These are phyloP conservation scores for Nothophytophthora sp. DNA, from an alignment of 352 stramenopile genomes.

Conservation along the genomic window DNA sequence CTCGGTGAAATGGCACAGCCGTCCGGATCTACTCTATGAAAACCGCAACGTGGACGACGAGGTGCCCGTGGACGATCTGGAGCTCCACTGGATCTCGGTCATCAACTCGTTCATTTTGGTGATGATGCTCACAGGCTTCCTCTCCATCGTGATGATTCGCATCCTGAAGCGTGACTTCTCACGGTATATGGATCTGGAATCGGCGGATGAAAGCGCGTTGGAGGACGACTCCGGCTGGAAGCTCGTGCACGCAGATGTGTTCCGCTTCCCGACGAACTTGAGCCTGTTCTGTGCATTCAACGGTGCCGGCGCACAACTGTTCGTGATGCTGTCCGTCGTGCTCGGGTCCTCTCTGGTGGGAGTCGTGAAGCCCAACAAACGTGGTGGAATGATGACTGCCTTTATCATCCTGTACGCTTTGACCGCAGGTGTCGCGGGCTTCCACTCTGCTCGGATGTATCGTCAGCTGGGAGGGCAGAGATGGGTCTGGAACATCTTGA, in stretches of 20 bases:
- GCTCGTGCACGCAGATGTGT: slow-evolving; percentile 96
- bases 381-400: slow-evolving; percentile 92
- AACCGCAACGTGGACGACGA: slow-evolving; percentile 86
- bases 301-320: slow-evolving; percentile 94
- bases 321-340: slow-evolving; percentile 92
- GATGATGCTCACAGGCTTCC: slow-evolving; percentile 95
- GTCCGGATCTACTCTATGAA: slow-evolving; percentile 86
- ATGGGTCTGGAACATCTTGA: slow-evolving; percentile 96
- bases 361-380: slow-evolving; percentile 93
- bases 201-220: slow-evolving; percentile 70
- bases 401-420: slow-evolving; percentile 95
- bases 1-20: slow-evolving; percentile 94
- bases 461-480: slow-evolving; percentile 93
- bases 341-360: slow-evolving; percentile 91
- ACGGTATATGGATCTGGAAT: slow-evolving; percentile 96
- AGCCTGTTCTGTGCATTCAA: slow-evolving; percentile 92
- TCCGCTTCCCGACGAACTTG: slow-evolving; percentile 92
- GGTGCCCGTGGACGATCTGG: slow-evolving; percentile 53
- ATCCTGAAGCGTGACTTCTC: slow-evolving; percentile 98
- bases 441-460: slow-evolving; percentile 93
- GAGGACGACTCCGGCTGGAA: slow-evolving; percentile 99
- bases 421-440: slow-evolving; percentile 93
- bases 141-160: slow-evolving; percentile 97
- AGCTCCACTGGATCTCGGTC: slow-evolving; percentile 98
- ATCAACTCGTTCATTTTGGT: slow-evolving; percentile 99